These are phyloP conservation scores for Phytophthora brassicae DNA, from an alignment of 352 stramenopile genomes.

Conservation along the genomic window DNA sequence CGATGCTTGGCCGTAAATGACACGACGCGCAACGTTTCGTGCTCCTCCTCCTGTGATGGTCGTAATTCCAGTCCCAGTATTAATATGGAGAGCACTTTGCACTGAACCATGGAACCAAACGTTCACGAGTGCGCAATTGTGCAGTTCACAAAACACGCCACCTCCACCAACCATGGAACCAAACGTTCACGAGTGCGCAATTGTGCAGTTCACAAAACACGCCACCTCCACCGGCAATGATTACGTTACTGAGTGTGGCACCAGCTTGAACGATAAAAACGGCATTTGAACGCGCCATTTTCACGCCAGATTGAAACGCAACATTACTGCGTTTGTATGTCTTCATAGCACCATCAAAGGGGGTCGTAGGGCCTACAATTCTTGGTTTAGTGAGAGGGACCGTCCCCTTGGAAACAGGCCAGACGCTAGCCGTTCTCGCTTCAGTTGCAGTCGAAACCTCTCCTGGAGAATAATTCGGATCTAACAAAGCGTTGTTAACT, in stretches of 20 bases:
- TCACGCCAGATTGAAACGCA: constrained; percentile 34
- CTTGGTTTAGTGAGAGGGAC: constrained; percentile 33
- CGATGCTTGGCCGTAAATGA: constrained; percentile 50
- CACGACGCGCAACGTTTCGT: constrained; percentile 38
- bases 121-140: constrained; percentile 64
- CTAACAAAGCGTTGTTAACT: constrained; percentile 12
- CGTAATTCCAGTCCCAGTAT: constrained; percentile 54
- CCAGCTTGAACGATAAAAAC: constrained; percentile 68
- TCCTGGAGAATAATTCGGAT: constrained; percentile 16
- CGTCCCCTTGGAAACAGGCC: constrained; percentile 45
- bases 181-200: constrained; percentile 61
- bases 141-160: constrained; percentile 54
- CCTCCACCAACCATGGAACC: constrained; percentile 60
- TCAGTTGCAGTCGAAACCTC: constrained; percentile 21
- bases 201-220: constrained; percentile 65
- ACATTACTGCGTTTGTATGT: constrained; percentile 60
- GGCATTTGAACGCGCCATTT: constrained; percentile 40
- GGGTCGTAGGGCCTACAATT: constrained; percentile 32
- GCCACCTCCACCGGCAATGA: constrained; percentile 53
- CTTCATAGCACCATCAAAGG: constrained; percentile 67
- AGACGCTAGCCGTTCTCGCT: constrained; percentile 29
- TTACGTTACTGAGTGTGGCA: constrained; percentile 61
- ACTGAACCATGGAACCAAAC: constrained; percentile 62
- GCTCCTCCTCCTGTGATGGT: constrained; percentile 59
- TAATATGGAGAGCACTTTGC: constrained; percentile 52